Evolutionary conservation across 116 monocot species (phyloP).

Genomic region (Cymodocea nodosa): DNA sequence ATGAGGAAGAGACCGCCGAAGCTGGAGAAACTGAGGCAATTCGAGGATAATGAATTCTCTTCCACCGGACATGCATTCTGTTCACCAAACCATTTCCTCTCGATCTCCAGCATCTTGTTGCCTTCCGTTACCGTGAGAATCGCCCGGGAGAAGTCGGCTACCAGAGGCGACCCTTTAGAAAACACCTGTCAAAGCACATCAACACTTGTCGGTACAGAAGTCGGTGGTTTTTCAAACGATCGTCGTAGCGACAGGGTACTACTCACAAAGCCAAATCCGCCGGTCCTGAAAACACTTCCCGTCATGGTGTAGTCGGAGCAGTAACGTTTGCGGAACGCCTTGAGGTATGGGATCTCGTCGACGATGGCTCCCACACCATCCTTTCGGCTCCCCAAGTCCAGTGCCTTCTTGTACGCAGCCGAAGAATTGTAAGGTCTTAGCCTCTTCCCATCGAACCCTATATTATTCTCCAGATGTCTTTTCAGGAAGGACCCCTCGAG

Average conservation of each 20-base stretch:
- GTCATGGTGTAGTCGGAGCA: conserved; percentile 34
- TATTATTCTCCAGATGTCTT: conserved; percentile 10
- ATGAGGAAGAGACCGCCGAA: conserved; percentile 40
- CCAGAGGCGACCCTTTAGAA: conserved; percentile 40
- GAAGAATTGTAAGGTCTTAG: conserved; percentile 12
- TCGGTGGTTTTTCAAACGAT: neutral
- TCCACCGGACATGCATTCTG: conserved; percentile 1
- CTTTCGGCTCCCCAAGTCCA: conserved; percentile 19
- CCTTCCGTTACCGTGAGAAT: conserved; percentile 29
- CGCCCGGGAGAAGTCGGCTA: conserved; percentile 35
- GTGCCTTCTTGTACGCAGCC: conserved; percentile 19
- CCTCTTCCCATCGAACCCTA: conserved; percentile 13
- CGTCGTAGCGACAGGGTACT: too few relatives aligned
- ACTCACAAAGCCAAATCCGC: conserved; percentile 58
- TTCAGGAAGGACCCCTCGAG: conserved; percentile 30
- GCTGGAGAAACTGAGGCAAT: conserved; percentile 27
- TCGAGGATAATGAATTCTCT: conserved; percentile 5
- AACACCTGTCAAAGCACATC: conserved; percentile 18
- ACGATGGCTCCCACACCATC: conserved; percentile 30
- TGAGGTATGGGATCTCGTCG: conserved; percentile 49
- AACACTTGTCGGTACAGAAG: too few relatives aligned
- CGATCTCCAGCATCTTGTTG: conserved; percentile 23
- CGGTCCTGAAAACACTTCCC: conserved; percentile 14
- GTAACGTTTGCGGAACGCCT: conserved; percentile 28
- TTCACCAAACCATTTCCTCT: conserved; percentile 18